Evolutionary conservation across 257 asterid species (phyloP).

Genomic region (Plantago ovata): DNA sequence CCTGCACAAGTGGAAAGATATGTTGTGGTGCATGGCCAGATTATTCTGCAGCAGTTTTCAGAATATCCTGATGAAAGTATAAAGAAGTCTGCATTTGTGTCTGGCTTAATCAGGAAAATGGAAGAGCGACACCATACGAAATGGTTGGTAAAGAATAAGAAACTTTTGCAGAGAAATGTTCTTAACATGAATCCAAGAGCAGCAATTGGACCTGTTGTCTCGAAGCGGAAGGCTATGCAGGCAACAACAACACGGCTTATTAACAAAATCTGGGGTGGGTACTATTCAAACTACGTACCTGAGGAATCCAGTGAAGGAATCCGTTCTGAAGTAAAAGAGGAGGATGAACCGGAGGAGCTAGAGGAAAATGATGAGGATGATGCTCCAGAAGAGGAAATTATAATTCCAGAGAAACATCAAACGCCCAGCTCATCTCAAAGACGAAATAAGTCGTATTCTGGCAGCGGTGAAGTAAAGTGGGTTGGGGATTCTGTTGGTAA

Average conservation of each 20-base stretch:
- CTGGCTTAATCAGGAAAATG: conserved; percentile 75
- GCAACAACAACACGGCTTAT: conserved; percentile 88
- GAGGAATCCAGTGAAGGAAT: conserved; percentile 47
- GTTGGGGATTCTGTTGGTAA: conserved; percentile 55
- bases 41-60: conserved; percentile 80
- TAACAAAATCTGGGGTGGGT: conserved; percentile 90
- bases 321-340: conserved; percentile 52
- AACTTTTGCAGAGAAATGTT: conserved; percentile 44
- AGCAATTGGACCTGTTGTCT: conserved; percentile 62
- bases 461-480: conserved; percentile 55
- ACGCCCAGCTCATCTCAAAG: conserved; percentile 27
- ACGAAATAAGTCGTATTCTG: conserved; percentile 40
- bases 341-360: conserved; percentile 57
- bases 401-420: conserved; percentile 32
- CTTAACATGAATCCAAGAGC: conserved; percentile 83
- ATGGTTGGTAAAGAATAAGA: conserved; percentile 91
- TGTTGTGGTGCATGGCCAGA: conserved; percentile 88
- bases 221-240: conserved; percentile 89
- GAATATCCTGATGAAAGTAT: conserved; percentile 78
- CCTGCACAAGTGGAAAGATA: conserved; percentile 70
- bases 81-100: conserved; percentile 65
- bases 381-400: conserved; percentile 44
- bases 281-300: conserved; percentile 75
- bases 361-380: conserved; percentile 79
- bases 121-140: conserved; percentile 83